Percentiles rank a stretch among this genome's conserved stretches.
phyloP scores from a whole-genome alignment of 345 rosid genomes.

The Populus euphratica region DNA sequence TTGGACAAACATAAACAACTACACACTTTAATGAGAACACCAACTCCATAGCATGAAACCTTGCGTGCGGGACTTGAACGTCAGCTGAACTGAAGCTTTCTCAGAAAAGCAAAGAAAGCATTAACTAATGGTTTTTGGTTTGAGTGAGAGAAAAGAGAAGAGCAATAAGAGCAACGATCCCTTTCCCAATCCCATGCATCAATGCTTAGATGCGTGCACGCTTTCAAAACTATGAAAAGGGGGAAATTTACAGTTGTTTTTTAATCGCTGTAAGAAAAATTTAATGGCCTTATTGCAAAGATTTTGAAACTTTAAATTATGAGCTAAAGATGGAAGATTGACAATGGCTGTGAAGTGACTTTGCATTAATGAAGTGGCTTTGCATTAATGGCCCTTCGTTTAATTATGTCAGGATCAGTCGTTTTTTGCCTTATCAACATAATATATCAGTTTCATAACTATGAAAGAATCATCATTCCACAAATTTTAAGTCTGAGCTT shows the following conservation, averaged over 20 bases:
- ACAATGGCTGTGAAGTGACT: not conserved
- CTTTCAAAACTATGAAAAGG: not conserved
- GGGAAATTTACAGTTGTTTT: not conserved
- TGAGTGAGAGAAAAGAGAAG: not conserved
- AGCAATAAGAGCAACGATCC: not conserved
- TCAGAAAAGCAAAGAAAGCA: conserved; percentile 4
- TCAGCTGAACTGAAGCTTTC: not conserved
- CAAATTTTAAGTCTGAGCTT: too few relatives aligned
- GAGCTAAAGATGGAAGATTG: not conserved
- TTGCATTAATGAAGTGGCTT: not conserved
- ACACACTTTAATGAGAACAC: not conserved
- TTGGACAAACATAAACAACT: not conserved
- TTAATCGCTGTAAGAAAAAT: not conserved
- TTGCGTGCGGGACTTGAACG: not conserved
- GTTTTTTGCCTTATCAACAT: not conserved
- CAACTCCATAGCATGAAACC: not conserved
- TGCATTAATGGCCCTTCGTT: not conserved
- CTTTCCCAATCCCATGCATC: not conserved
- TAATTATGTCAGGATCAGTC: not conserved
- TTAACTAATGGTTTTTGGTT: not conserved
- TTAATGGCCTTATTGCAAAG: not conserved
- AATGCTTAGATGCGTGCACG: conserved; percentile 8
- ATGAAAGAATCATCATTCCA: too few relatives aligned
- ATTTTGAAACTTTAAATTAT: not conserved
- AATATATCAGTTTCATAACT: too few relatives aligned